Evolutionary conservation across 139 green algal species (phyloP), one percentile per base, ranked within the genome.

Genomic region (Chlamydomonas asymmetrica): DNA sequence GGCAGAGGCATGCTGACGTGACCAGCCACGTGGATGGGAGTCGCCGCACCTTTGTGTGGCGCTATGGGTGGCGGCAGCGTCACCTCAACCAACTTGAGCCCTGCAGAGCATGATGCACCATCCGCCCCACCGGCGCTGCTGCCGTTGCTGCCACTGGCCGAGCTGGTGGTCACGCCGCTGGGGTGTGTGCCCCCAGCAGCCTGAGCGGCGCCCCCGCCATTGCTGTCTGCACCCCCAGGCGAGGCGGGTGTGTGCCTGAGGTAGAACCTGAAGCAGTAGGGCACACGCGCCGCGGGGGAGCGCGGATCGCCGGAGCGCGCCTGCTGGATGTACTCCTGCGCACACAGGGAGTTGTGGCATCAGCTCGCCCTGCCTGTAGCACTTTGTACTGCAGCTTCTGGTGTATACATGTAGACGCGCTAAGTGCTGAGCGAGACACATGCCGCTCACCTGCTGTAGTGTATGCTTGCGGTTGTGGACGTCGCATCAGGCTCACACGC

Each of bases 261-360:
- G 62, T 82, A 92, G 63, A 92, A 92, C 2, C 66, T 74, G 56
- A 92, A 92, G 25, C 78, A 62, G 76, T 88, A 92, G 2, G 86
- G 82, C 38, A 87, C 37, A 2, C 68, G 54, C 0, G 80, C 80
- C 10, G 56, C 68, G 6, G 56, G 48, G 3, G 76, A 76, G 0
- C 66, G 63, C n/a, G 65, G 31, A 38, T 83, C 80, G 35, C 80
- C 59, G 38, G 67, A 63, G 27, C 49, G 66, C 20, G 86, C 73
- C 41, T 69, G 60, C 4, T 70, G 49, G 29, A 86, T 8, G 45
- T 88, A 91, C 45, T 91, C 87, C 38, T 91, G 85, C n/a, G n/a
- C n/a, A n/a, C n/a, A n/a, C n/a, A n/a, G n/a, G n/a, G n/a, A n/a
- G n/a, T n/a, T n/a, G n/a, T n/a, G n/a, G n/a, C n/a, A n/a, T n/a